Percentiles rank a stretch among this genome's conserved stretches.
These are phyloP conservation scores for Pichia sp. DNA, from an alignment of 1,139 yeast genomes.

Conservation along the genomic window DNA sequence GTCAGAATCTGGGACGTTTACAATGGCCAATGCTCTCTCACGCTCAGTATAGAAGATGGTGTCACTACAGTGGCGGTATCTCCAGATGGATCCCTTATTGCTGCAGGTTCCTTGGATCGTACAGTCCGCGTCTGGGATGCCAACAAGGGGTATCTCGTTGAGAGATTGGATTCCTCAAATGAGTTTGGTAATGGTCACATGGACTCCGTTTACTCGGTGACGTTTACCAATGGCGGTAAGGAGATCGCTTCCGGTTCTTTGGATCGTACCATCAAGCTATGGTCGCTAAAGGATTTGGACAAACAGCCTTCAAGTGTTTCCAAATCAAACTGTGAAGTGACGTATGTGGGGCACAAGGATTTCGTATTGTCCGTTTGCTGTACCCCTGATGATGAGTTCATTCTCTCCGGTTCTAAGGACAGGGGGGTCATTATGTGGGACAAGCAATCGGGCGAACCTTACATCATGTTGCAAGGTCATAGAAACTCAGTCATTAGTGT, in stretches of 20 bases:
- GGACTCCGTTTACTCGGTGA: constrained; percentile 94
- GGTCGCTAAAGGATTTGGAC: constrained; percentile 67
- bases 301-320: constrained; percentile 38
- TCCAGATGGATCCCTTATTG: constrained; percentile 89
- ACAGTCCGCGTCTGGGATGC: constrained; percentile 98
- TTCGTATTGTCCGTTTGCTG: constrained; percentile 92
- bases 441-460: constrained; percentile 84
- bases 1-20: constrained; percentile 96
- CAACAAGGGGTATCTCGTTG: constrained; percentile 85
- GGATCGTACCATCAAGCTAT: constrained; percentile 92
- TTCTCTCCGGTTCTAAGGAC: constrained; percentile 92
- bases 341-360: constrained; percentile 94
- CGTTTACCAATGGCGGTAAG: constrained; percentile 85
- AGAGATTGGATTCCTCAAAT: constrained; percentile 84
- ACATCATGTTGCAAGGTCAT: constrained; percentile 95
- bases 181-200: constrained; percentile 90
- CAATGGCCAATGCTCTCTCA: constrained; percentile 83
- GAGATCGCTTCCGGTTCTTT: constrained; percentile 93
- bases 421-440: constrained; percentile 98
- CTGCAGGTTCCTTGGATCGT: constrained; percentile 94
- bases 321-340: constrained; percentile 72
- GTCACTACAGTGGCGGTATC: constrained; percentile 97
- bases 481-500: constrained; percentile 94
- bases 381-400: constrained; percentile 89
- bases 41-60: constrained; percentile 92